Evolutionary conservation across 2,329 filamentous ascomycete genomes (phyloP).

Genomic region (Alternaria sp.): DNA sequence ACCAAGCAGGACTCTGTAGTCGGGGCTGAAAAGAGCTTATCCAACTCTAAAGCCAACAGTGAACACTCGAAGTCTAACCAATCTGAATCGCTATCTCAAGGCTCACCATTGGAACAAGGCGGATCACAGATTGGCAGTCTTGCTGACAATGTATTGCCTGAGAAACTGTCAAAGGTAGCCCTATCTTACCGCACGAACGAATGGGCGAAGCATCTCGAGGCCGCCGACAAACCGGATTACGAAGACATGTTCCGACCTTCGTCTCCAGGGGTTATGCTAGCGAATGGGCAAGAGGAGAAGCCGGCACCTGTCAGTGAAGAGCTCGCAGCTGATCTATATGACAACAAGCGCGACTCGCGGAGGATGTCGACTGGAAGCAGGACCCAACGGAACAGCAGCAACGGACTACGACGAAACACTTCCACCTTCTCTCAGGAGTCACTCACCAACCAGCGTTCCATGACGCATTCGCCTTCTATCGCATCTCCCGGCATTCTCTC

Average conservation of each 20-base stretch:
- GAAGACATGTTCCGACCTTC: conserved; percentile 65
- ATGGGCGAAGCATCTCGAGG: conserved; percentile 89
- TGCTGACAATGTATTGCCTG: conserved; percentile 66
- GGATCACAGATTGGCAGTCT: conserved; percentile 56
- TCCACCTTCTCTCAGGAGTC: conserved; percentile 36
- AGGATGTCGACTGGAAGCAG: conserved; percentile 34
- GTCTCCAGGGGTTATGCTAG: conserved; percentile 54
- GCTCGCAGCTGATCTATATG: conserved; percentile 30
- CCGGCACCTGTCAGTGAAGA: conserved; percentile 59
- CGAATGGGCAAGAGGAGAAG: conserved; percentile 57
- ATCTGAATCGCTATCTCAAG: conserved; percentile 43
- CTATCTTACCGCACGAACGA: conserved; percentile 90
- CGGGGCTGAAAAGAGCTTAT: conserved; percentile 31
- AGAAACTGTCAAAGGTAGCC: conserved; percentile 77
- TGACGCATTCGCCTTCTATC: conserved; percentile 31
- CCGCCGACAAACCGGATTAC: conserved; percentile 75
- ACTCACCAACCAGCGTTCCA: conserved; percentile 20
- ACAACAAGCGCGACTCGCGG: conserved; percentile 33
- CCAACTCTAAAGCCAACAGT: conserved; percentile 26
- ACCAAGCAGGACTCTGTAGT: conserved; percentile 22
- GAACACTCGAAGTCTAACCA: conserved; percentile 51
- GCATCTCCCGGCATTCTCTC: conserved; percentile 27
- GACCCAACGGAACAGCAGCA: conserved; percentile 28
- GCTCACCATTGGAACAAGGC: conserved; percentile 35
- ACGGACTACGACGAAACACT: conserved; percentile 26